Evolutionary conservation across 2,329 filamentous ascomycete genomes (phyloP).

Genomic region (Stemphylium beticola): DNA sequence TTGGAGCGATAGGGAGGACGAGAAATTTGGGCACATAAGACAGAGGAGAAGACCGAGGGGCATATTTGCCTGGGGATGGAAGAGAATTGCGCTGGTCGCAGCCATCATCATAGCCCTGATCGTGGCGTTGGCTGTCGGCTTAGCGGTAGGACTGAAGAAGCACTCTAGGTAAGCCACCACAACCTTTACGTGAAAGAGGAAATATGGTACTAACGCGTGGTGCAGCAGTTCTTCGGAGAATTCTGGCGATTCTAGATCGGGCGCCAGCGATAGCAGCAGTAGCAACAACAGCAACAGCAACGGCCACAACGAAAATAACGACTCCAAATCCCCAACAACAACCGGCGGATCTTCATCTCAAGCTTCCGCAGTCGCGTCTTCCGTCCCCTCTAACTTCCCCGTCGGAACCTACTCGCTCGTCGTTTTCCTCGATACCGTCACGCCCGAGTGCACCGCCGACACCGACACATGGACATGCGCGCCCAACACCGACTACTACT

Average conservation of each 20-base stretch:
- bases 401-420: conserved; percentile 67
- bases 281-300: conserved; percentile 2
- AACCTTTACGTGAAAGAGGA: background rate
- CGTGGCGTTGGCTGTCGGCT: conserved; percentile 48
- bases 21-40: conserved; percentile 39
- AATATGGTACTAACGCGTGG: conserved; percentile 3
- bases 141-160: conserved; percentile 52
- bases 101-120: conserved; percentile 42
- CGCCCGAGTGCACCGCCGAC: conserved; percentile 65
- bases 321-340: conserved; percentile 8
- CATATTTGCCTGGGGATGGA: conserved; percentile 48
- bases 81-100: conserved; percentile 45
- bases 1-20: conserved; percentile 44
- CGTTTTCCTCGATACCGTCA: conserved; percentile 62
- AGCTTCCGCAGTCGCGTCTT: conserved; percentile 22
- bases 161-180: conserved; percentile 26
- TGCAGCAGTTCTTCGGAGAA: conserved; percentile 1
- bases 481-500: conserved; percentile 60
- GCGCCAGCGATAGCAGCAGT: background rate
- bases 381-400: conserved; percentile 58
- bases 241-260: background rate
- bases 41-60: conserved; percentile 29
- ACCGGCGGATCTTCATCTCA: conserved; percentile 19
- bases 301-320: background rate
- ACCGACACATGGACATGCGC: conserved; percentile 67